Conservation (phyloP, 768 basidiomycete genomes). For the Antrodiella citrinella region DNA sequence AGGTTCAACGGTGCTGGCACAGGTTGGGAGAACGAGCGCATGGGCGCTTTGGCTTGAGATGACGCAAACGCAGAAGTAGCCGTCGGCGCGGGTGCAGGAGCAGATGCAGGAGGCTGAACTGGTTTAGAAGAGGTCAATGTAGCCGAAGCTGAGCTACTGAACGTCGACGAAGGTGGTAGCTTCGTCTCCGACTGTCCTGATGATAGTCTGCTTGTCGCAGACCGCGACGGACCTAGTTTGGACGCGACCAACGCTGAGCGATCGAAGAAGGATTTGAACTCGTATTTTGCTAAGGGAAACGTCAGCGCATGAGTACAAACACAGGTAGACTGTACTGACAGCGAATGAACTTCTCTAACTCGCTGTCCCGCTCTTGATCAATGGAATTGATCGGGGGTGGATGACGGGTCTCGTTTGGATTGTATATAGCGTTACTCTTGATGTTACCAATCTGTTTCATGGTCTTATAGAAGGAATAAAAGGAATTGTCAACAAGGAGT, state of each 20-base stretch:
- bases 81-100: conserved; percentile 9
- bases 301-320: too few relatives aligned
- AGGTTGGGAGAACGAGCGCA: conserved; percentile 30
- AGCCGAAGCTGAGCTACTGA: conserved; percentile 1
- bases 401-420: conserved; percentile 74
- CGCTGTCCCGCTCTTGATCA: conserved; percentile 77
- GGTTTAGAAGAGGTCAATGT: conserved; percentile 2
- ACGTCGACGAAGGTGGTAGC: not conserved
- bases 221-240: conserved; percentile 24
- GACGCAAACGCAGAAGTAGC: conserved; percentile 14
- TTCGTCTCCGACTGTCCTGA: not conserved
- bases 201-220: conserved; percentile 14
- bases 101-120: conserved; percentile 1
- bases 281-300: conserved; percentile 72
- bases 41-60: conserved; percentile 8
- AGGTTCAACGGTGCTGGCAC: conserved; percentile 9
- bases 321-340: conserved; percentile 46
- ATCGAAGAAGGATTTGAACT: conserved; percentile 55
- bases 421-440: conserved; percentile 72
- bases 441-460: conserved; percentile 80
- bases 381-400: conserved; percentile 78
- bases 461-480: conserved; percentile 31
- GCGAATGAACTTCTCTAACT: conserved; percentile 87
- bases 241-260: conserved; percentile 20
- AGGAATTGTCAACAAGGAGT: conserved; percentile 10